Evolutionary conservation across 2,329 filamentous ascomycete species (phyloP).

Genomic region (Thielaviopsis ethacetica): DNA sequence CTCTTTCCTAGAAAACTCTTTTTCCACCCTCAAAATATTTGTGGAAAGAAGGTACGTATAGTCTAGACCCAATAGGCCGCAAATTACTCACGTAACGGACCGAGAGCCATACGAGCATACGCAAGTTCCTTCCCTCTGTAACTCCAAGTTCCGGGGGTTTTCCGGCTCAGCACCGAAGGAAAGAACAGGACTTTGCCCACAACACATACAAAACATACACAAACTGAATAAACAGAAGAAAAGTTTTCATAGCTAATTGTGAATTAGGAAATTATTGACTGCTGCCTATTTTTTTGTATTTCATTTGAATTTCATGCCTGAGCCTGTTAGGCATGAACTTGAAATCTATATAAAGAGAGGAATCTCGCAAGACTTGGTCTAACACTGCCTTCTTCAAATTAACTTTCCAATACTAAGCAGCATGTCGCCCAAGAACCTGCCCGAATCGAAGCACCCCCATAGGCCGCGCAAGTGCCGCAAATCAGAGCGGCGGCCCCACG

Average conservation of each 20-base stretch:
- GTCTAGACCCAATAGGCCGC: neutral
- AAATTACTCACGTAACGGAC: neutral
- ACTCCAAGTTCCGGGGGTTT: neutral
- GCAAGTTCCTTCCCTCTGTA: neutral
- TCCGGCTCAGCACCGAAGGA: neutral
- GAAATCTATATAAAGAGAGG: no score
- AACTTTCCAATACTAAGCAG: neutral
- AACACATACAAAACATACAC: neutral
- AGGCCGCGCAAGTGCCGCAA: neutral
- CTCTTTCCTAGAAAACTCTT: no score
- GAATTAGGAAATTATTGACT: neutral
- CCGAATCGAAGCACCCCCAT: neutral
- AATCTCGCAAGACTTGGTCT: no score
- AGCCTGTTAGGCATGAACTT: neutral
- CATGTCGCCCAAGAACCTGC: neutral
- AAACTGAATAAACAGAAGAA: neutral
- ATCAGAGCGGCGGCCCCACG: neutral
- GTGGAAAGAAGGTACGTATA: neutral
- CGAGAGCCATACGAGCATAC: neutral
- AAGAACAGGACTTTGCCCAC: neutral
- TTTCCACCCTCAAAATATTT: no score
- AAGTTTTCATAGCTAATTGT: neutral
- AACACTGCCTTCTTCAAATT: neutral
- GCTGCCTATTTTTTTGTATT: neutral
- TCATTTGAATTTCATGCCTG: neutral